Evolutionary conservation across 345 rosid species (phyloP), one percentile per base, ranked within the genome.

Genomic region (Aurinia saxatilis): DNA sequence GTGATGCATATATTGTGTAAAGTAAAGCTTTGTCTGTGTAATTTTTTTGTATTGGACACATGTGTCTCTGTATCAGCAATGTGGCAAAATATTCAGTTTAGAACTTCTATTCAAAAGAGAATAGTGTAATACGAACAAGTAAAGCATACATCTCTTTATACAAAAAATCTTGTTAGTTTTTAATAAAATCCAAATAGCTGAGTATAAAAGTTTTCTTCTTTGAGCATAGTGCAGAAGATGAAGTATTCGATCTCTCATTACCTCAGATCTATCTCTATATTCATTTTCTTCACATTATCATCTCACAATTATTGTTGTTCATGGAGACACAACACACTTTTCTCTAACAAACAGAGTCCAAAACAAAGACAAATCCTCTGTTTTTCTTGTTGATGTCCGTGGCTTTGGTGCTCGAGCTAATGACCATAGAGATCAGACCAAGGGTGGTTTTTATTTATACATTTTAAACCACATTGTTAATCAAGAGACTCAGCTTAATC

Each of bases 401-500:
- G 66, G 67, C 62, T 72, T 66, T 53, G 76, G 76, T 30, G 76
- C 68, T 72, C 66, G 67, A 72, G 72, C 76, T 60, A 66, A 60
- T 66, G 72, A 58, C 23, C 25, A 51, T 1, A 66, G 10, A 52
- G 72, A 72, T 44, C 42, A 66, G 23, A 50, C 72, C 38, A 72
- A 72, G 72, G 76, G 25, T 0, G 38, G 27, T n/a, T n/a, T n/a
- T n/a, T n/a, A 46, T 36, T 8, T 11, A 39, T 57, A 27, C 31
- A 27, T 27, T 27, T 1, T 0, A 4, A 27, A 27, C 5, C 31
- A 27, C 10, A 57, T 56, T 29, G n/a, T 48, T 21, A 15, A 15
- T 39, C 2, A 17, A 3, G 16, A 42, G 1, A 48, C 41, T 50
- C 48, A 63, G 75, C 74, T 70, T 34, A 27, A 2, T 23, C 27